A percentile compares a stretch with the other conserved stretches of the same genome.
Conservation (phyloP, 768 basidiomycete species). For the Mycena epipterygia region DNA sequence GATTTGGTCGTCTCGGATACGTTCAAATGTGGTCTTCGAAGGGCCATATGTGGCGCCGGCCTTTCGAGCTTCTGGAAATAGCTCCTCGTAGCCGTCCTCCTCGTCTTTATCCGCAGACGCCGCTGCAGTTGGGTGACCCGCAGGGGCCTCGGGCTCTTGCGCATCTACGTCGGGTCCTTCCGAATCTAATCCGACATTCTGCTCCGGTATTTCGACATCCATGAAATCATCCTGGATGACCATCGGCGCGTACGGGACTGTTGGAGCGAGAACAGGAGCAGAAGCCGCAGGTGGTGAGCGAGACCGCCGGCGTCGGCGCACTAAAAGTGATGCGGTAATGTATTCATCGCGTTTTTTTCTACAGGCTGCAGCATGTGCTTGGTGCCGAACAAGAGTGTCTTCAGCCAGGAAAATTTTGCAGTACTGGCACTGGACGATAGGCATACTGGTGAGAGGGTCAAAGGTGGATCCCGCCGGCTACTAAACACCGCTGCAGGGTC, state of each 20-base stretch:
- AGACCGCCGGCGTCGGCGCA: neutral
- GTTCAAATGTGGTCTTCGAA: no score
- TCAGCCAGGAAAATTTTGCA: neutral
- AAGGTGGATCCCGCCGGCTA: no score
- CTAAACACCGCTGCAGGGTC: no score
- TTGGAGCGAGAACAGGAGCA: neutral
- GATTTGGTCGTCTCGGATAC: no score
- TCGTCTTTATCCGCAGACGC: neutral
- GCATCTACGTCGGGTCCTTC: neutral
- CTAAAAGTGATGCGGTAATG: neutral
- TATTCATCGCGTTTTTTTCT: neutral
- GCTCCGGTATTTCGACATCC: neutral
- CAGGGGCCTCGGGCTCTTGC: neutral
- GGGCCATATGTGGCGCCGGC: neutral
- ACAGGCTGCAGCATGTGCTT: neutral
- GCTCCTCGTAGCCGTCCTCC: neutral
- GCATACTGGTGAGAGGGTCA: neutral
- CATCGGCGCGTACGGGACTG: neutral
- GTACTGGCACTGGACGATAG: neutral
- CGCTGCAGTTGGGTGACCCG: neutral
- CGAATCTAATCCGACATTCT: neutral
- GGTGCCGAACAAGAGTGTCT: neutral
- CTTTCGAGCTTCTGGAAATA: neutral
- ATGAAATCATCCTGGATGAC: neutral
- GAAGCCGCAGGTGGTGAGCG: neutral